phyloP scores from a whole-genome alignment of 306 rosid species.

The Cicer chorassanicum region DNA sequence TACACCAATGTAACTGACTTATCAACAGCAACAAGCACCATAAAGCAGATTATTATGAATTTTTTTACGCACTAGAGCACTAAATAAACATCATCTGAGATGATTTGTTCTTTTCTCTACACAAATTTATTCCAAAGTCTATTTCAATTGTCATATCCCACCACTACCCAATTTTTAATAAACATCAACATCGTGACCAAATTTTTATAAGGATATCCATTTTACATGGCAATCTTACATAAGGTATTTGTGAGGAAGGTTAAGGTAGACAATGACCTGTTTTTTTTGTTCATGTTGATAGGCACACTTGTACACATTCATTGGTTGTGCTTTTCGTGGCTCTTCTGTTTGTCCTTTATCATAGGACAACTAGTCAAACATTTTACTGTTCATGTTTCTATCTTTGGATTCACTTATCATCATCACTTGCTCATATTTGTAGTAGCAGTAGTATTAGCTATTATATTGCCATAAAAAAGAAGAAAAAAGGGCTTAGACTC shows the following conservation, averaged over 20 bases:
- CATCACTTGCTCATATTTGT: slow-evolving; percentile 30
- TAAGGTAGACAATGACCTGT: slow-evolving; percentile 53
- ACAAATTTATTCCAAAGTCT: slow-evolving; percentile 38
- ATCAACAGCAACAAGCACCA: slow-evolving; percentile 57
- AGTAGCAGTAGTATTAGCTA: not conserved
- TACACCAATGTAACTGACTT: slow-evolving; percentile 65
- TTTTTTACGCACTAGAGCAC: slow-evolving; percentile 61
- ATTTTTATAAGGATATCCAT: slow-evolving; percentile 36
- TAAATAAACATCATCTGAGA: slow-evolving; percentile 23
- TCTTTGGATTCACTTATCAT: slow-evolving; percentile 67
- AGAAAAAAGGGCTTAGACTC: slow-evolving; percentile 7
- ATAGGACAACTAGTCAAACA: slow-evolving; percentile 45
- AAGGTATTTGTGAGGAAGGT: slow-evolving; percentile 37
- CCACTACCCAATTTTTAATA: slow-evolving; percentile 49
- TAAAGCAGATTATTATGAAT: slow-evolving; percentile 46
- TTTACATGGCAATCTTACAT: slow-evolving; percentile 28
- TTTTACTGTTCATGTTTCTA: slow-evolving; percentile 50
- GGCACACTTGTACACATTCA: slow-evolving; percentile 48
- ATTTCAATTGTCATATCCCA: slow-evolving; percentile 78
- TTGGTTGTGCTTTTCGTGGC: slow-evolving; percentile 51
- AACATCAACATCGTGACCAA: slow-evolving; percentile 54
- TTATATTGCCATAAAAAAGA: slow-evolving; percentile 13
- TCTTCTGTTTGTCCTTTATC: slow-evolving; percentile 44
- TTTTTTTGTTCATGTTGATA: slow-evolving; percentile 45
- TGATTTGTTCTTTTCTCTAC: slow-evolving; percentile 44